These are phyloP conservation scores for Cyberlindnera mycetangii DNA, from an alignment of 805 yeast genomes.

Conservation along the genomic window DNA sequence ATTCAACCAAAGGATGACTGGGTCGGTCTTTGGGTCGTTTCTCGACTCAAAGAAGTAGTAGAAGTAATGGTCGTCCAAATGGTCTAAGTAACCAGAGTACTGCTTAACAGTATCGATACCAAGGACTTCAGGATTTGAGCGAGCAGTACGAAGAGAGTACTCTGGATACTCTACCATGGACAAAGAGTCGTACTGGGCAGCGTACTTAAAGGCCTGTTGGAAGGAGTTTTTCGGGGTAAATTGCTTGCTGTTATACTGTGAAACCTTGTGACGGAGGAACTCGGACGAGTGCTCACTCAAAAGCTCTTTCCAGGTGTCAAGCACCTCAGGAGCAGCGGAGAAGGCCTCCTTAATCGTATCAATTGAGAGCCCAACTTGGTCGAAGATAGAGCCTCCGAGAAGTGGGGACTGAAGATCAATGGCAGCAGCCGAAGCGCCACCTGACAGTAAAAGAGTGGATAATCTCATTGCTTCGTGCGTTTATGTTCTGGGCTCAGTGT, in stretches of 20 bases:
- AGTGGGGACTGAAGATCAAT: conserved; percentile 15
- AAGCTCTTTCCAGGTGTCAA: conserved; percentile 30
- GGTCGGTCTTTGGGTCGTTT: conserved; percentile 82
- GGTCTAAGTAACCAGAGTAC: conserved; percentile 80
- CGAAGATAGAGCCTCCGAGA: conserved; percentile 8
- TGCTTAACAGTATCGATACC: conserved; percentile 82
- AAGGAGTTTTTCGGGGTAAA: conserved; percentile 18
- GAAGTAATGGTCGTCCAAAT: conserved; percentile 74
- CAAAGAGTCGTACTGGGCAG: conserved; percentile 7
- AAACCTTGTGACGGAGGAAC: conserved; percentile 14
- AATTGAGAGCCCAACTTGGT: conserved; percentile 11
- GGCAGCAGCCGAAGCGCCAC: conserved; percentile 13
- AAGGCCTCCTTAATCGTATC: conserved; percentile 7
- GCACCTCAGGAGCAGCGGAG: conserved; percentile 12
- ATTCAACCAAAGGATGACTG: conserved; percentile 82
- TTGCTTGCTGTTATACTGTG: conserved; percentile 11
- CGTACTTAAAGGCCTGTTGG: conserved; percentile 12
- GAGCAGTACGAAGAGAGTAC: conserved; percentile 19
- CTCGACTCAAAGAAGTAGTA: conserved; percentile 90
- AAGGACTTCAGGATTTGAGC: conserved; percentile 41
- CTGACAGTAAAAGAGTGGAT: conserved; percentile 4
- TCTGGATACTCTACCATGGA: conserved; percentile 12
- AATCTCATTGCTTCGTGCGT: conserved; percentile 8
- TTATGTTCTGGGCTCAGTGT: neutral
- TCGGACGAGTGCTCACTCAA: conserved; percentile 31